phyloP scores from a whole-genome alignment of 2,329 filamentous ascomycete species.

The Didymella segeticola region DNA sequence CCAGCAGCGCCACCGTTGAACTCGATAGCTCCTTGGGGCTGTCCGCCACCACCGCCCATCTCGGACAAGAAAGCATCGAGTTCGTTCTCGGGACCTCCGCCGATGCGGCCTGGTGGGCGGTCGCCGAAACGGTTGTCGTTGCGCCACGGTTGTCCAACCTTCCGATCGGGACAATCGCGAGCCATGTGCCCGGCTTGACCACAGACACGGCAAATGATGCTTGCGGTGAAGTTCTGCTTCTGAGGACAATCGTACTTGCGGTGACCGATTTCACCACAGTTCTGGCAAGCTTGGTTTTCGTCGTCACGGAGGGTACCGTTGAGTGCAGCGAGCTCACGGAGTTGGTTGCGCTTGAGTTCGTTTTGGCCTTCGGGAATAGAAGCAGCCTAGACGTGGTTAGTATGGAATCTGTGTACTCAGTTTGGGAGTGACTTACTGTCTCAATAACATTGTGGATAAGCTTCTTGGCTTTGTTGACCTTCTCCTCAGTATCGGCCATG shows the following conservation, averaged over 20 bases:
- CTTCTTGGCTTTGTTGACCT: constrained; percentile 99
- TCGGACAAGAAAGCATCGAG: constrained; percentile 99
- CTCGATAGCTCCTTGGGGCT: constrained; percentile 77
- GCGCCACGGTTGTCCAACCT: constrained; percentile 89
- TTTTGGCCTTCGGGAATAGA: constrained; percentile 99
- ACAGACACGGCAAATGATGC: constrained; percentile 98
- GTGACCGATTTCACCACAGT: constrained; percentile 98
- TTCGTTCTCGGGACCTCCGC: constrained; percentile 84
- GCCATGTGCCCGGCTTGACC: constrained; percentile 99
- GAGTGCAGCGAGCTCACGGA: constrained; percentile 94
- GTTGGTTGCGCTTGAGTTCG: constrained; percentile 97
- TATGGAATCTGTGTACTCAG: background rate
- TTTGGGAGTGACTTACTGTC: constrained; percentile 72
- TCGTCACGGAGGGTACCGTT: constrained; percentile 99
- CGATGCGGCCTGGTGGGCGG: constrained; percentile 68
- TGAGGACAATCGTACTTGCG: constrained; percentile 99
- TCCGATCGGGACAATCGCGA: constrained; percentile 93
- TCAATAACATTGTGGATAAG: constrained; percentile 98
- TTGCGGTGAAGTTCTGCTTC: constrained; percentile 97
- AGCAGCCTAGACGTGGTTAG: constrained; percentile 72
- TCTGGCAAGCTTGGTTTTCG: constrained; percentile 99
- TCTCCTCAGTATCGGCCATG: constrained; percentile 99
- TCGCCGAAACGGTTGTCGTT: constrained; percentile 68
- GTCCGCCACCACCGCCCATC: constrained; percentile 73
- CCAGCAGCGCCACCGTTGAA: constrained; percentile 49